phyloP scores from a whole-genome alignment of 1,139 yeast genomes.

The Magnusiomyces suaveolens region DNA sequence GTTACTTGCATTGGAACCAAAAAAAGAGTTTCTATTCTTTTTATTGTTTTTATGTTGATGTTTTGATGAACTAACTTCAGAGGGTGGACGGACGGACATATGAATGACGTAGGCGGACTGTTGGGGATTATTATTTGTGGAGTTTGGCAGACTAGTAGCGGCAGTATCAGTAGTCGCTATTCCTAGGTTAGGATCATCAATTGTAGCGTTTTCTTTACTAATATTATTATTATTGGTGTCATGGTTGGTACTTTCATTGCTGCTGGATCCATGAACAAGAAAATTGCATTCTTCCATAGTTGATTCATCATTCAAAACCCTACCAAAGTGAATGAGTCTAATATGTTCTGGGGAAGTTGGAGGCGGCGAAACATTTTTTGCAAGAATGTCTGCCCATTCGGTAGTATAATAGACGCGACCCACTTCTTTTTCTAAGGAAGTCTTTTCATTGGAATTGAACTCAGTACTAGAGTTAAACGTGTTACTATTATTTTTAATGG shows the following conservation, averaged over 20 bases:
- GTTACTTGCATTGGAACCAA: neutral
- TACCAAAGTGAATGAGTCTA: conserved; percentile 28
- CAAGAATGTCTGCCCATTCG: conserved; percentile 25
- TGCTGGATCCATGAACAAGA: neutral
- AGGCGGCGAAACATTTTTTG: conserved; percentile 13
- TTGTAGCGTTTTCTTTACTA: too few species aligned
- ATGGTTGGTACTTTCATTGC: neutral
- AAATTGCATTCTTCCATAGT: conserved; percentile 22
- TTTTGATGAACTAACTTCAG: neutral
- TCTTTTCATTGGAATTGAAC: neutral
- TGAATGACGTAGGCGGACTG: neutral
- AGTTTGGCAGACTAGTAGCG: too few species aligned
- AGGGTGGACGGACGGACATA: neutral
- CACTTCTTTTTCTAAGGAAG: neutral
- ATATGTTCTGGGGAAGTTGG: conserved; percentile 16
- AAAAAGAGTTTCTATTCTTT: neutral
- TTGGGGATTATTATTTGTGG: neutral
- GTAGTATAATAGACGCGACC: neutral
- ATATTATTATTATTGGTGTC: neutral
- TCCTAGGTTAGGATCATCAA: neutral
- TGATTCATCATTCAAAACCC: conserved; percentile 25
- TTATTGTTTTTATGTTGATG: neutral
- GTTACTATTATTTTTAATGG: neutral
- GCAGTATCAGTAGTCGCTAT: too few species aligned
- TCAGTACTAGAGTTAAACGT: neutral